These are phyloP conservation scores for Termitomyces sp. DNA, from an alignment of 768 basidiomycete genomes.

Conservation along the genomic window DNA sequence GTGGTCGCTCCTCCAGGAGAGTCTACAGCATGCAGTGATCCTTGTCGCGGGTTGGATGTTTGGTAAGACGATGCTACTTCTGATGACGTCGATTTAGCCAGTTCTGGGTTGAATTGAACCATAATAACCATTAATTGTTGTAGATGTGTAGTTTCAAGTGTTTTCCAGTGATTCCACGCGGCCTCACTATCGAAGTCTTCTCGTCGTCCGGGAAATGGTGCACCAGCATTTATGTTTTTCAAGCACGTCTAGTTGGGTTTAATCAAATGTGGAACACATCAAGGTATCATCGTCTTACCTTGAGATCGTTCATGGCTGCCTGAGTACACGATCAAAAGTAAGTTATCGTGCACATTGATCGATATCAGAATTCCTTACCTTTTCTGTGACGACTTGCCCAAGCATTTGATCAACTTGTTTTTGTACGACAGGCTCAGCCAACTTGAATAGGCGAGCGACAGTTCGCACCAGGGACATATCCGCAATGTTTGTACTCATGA, in stretches of 20 bases:
- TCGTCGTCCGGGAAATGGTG: constrained; percentile 76
- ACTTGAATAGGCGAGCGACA: constrained; percentile 69
- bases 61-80: constrained; percentile 42
- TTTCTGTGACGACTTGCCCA: constrained; percentile 64
- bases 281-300: constrained; percentile 39
- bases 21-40: constrained; percentile 49
- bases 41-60: constrained; percentile 46
- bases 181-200: constrained; percentile 83
- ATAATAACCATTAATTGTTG: constrained; percentile 87
- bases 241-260: constrained; percentile 61
- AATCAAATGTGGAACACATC: constrained; percentile 8
- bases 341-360: not conserved
- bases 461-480: constrained; percentile 78
- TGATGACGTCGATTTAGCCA: constrained; percentile 71
- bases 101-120: constrained; percentile 80
- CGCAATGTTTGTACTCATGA: constrained; percentile 40
- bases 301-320: constrained; percentile 85
- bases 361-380: constrained; percentile 31
- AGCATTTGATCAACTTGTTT: constrained; percentile 66
- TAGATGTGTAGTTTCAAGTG: constrained; percentile 74
- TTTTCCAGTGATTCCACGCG: constrained; percentile 82
- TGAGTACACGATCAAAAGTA: constrained; percentile 19
- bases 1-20: constrained; percentile 26
- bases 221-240: constrained; percentile 84
- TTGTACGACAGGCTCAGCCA: constrained; percentile 62